Percentiles rank a stretch among this genome's conserved stretches.
Evolutionary conservation across 305 asterid species (phyloP).

Genomic region (Plantago coronopus): DNA sequence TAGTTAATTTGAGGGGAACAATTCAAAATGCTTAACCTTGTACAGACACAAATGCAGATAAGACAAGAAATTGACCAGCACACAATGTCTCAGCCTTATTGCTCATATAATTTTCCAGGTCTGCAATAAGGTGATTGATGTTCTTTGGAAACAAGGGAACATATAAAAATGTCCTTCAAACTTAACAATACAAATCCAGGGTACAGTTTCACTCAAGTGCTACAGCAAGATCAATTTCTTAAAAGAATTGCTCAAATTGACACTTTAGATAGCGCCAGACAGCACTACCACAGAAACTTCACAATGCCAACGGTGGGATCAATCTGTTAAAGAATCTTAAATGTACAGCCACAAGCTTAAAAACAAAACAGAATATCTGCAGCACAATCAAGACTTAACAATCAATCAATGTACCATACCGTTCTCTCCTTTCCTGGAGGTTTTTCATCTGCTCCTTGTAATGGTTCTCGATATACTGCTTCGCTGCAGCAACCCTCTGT

Average conservation of each 20-base stretch:
- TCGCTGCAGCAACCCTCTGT: constrained; percentile 89
- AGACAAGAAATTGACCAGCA: too few species aligned
- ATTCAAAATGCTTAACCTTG: too few species aligned
- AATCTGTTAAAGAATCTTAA: neutral
- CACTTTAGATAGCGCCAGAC: neutral
- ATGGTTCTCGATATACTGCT: constrained; percentile 96
- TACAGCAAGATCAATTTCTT: too few species aligned
- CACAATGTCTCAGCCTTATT: too few species aligned
- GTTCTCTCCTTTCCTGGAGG: constrained; percentile 87
- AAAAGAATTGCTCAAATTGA: too few species aligned
- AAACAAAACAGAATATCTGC: constrained; percentile 1
- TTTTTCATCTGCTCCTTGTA: constrained; percentile 89
- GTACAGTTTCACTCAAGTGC: too few species aligned
- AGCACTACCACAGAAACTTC: neutral
- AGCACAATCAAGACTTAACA: constrained; percentile 15
- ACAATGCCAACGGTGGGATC: neutral
- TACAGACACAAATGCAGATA: too few species aligned
- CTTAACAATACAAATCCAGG: too few species aligned
- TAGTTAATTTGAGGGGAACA: neutral
- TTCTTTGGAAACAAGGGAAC: too few species aligned
- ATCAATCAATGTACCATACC: constrained; percentile 43
- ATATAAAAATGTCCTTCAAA: too few species aligned
- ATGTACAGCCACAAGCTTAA: constrained; percentile 5
- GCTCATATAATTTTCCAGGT: too few species aligned
- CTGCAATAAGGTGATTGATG: too few species aligned